Base-by-base conservation (phyloP, 768 basidiomycete genomes). In the Cantharellus anzutake region DNA sequence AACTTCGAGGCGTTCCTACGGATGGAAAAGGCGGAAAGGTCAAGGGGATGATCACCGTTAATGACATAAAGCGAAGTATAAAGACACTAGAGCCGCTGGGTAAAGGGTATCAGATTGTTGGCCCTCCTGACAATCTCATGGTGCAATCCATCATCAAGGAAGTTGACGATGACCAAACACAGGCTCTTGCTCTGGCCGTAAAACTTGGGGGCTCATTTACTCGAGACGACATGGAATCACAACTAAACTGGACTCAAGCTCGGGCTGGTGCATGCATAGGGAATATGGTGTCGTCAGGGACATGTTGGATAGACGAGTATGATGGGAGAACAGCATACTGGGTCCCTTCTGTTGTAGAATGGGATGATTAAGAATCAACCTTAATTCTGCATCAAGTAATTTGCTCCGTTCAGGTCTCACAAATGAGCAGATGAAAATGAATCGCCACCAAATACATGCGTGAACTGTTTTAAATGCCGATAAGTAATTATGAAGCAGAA, bases 261-360 rank as follows among this genome's bases (percentile, higher is more conserved):
- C 77, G 96, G 37, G 84, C 86, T 3, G 74, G 76, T 55, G 76
- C 80, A 5, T 92, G 84, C 1, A 70, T 98, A 65, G 83, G 91
- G 65, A 92, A 93, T 63, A 92, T 94, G 82, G 77, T 93, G 11
- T 62, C 76, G 84, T 37, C 92, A 98, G 63, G 94, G 1, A 73
- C 94, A 35, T 93, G 89, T 61, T 99, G 96, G 96, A 67, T 98
- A 39, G 96, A 99, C 66, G 83, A 88, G 35, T 88, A 86, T 58
- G 80, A 81, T 64, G 68, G 67, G 14, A 80, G 81, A 38, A 75
- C 76, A 60, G 79, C 81, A 34, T 94, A 90, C 68, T 97, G 91
- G 91, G 76, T 94, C 5, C 84, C 85, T 1, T 87, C 86, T 7
- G 84, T 84, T 2, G 86, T 94, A 78, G 77, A 78, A 60, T 96